Evolutionary conservation across 495 filamentous ascomycete genomes (phyloP).

Genomic region (Aspergillus steynii): DNA sequence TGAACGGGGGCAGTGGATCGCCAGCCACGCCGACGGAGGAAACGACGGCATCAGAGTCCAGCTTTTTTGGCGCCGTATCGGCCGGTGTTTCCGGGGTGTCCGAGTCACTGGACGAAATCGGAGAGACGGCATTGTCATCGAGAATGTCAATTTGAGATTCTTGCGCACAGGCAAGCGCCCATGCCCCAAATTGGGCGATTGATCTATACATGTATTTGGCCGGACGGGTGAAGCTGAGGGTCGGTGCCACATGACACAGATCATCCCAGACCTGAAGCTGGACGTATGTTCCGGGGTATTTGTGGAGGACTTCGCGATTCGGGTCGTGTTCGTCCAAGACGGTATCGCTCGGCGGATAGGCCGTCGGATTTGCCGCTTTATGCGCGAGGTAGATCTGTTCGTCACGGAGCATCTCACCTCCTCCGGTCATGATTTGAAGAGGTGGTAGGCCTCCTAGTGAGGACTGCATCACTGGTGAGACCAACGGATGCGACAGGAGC

Average conservation of each 20-base stretch:
- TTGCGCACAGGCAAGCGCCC: conserved; percentile 83
- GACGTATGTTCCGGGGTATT: conserved; percentile 81
- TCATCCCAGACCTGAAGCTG: conserved; percentile 97
- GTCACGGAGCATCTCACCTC: conserved; percentile 84
- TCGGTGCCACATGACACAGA: conserved; percentile 87
- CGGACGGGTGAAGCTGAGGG: conserved; percentile 86
- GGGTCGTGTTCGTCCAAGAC: conserved; percentile 66
- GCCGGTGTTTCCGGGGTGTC: conserved; percentile 33
- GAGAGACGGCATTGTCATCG: conserved; percentile 73
- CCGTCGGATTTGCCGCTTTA: conserved; percentile 79
- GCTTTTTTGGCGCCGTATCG: conserved; percentile 24
- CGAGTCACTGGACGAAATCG: conserved; percentile 63
- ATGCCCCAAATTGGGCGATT: conserved; percentile 88
- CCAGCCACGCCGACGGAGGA: conserved; percentile 72
- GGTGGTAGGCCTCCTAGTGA: conserved; percentile 88
- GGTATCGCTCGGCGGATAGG: conserved; percentile 67
- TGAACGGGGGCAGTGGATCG: conserved; percentile 76
- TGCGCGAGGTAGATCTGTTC: conserved; percentile 95
- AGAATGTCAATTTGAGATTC: conserved; percentile 74
- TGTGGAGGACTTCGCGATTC: conserved; percentile 50
- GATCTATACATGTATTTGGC: conserved; percentile 93
- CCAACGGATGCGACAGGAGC: conserved; percentile 79
- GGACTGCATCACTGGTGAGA: conserved; percentile 83
- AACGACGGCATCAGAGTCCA: conserved; percentile 15
- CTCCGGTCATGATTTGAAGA: conserved; percentile 79